phyloP scores from a whole-genome alignment of 2,329 filamentous ascomycete species.

The Aspergillus jensenii region DNA sequence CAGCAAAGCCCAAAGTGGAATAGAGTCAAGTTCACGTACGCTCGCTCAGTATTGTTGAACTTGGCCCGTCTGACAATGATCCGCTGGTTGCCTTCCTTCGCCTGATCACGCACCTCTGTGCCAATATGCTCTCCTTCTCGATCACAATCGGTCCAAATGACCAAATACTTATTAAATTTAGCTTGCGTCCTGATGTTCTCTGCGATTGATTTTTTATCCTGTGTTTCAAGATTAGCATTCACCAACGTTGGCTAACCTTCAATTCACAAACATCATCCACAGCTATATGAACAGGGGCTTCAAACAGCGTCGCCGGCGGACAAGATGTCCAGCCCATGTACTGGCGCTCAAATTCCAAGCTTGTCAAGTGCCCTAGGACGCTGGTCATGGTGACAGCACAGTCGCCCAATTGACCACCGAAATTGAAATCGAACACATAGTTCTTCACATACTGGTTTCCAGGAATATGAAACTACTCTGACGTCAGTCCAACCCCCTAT shows the following conservation, averaged over 20 bases:
- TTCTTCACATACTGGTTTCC: slow-evolving; percentile 84
- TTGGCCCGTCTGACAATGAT: slow-evolving; percentile 81
- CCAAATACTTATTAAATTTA: slow-evolving; percentile 68
- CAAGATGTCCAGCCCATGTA: slow-evolving; percentile 81
- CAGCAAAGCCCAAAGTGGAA: background rate
- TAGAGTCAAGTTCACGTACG: slow-evolving; percentile 53
- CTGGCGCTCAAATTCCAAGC: slow-evolving; percentile 70
- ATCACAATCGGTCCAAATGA: slow-evolving; percentile 99
- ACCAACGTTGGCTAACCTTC: background rate
- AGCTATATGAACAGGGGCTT: slow-evolving; percentile 69
- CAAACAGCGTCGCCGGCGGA: slow-evolving; percentile 75
- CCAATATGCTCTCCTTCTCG: slow-evolving; percentile 97
- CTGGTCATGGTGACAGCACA: slow-evolving; percentile 92
- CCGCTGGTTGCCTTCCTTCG: slow-evolving; percentile 67
- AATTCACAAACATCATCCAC: slow-evolving; percentile 61
- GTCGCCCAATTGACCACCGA: slow-evolving; percentile 74
- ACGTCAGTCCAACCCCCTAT: slow-evolving; percentile 18
- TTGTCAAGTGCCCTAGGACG: slow-evolving; percentile 83
- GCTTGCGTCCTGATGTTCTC: slow-evolving; percentile 83
- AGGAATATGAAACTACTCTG: slow-evolving; percentile 62
- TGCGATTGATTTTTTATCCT: slow-evolving; percentile 79
- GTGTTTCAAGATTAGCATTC: slow-evolving; percentile 17
- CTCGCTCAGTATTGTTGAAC: slow-evolving; percentile 95
- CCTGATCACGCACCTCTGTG: slow-evolving; percentile 81
- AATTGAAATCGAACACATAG: slow-evolving; percentile 87